phyloP scores from a whole-genome alignment of 1,284 basidiomycete genomes.

The Austroboletus niveus region DNA sequence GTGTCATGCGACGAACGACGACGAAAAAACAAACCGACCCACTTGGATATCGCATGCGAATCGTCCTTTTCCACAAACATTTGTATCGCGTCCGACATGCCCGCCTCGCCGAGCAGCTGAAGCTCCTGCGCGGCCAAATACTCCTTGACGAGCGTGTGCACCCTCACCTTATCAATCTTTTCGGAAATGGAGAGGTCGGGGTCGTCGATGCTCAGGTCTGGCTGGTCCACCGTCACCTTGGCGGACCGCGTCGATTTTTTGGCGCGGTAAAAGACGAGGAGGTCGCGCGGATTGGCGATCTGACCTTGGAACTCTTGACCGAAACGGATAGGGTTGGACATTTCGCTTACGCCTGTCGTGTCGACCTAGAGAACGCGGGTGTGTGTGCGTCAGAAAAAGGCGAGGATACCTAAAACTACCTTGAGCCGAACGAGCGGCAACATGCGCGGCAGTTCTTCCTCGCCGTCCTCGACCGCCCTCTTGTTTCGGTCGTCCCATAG shows the following conservation, averaged over 20 bases:
- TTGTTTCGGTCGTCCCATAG: constrained; percentile 82
- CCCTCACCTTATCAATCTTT: constrained; percentile 68
- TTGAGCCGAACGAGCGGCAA: constrained; percentile 89
- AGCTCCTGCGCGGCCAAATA: constrained; percentile 88
- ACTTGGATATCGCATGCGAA: constrained; percentile 86
- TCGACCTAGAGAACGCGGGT: constrained; percentile 60
- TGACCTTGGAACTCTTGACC: constrained; percentile 92
- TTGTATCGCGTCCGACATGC: constrained; percentile 90
- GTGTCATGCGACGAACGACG: background rate
- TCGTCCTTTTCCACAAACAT: constrained; percentile 96
- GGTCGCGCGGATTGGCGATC: constrained; percentile 93
- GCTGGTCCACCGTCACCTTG: constrained; percentile 65
- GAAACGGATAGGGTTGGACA: constrained; percentile 94
- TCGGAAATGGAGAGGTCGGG: constrained; percentile 61
- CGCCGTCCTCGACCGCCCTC: constrained; percentile 63
- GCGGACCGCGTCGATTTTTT: constrained; percentile 51
- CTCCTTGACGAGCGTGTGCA: constrained; percentile 81
- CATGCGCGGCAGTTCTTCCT: constrained; percentile 66
- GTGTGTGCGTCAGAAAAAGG: background rate
- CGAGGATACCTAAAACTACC: constrained; percentile 36
- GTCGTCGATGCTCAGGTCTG: constrained; percentile 75
- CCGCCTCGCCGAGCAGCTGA: constrained; percentile 81
- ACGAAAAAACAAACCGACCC: constrained; percentile 29
- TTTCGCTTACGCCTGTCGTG: constrained; percentile 84
- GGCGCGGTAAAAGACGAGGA: constrained; percentile 86